Evolutionary conservation across 2,329 filamentous ascomycete species (phyloP).

Genomic region (Septoria linicola): DNA sequence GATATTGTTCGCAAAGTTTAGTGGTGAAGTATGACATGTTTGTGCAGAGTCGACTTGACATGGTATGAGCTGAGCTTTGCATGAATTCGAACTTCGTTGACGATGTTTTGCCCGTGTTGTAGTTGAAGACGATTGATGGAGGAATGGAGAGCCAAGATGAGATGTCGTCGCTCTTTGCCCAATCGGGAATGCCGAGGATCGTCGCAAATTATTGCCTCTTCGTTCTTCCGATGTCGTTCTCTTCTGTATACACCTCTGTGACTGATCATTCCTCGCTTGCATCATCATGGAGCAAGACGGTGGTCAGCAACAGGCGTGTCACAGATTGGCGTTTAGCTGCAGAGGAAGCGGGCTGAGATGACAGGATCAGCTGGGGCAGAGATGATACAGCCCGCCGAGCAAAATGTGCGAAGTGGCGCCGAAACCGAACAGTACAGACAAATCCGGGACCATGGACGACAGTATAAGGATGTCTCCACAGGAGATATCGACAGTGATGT

Average conservation of each 20-base stretch:
- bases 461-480: too few species aligned
- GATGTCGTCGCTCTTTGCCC: too few species aligned
- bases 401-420: not conserved
- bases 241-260: not conserved
- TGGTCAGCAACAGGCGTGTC: not conserved
- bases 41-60: not conserved
- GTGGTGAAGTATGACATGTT: not conserved
- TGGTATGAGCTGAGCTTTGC: too few species aligned
- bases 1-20: not conserved
- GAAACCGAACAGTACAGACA: too few species aligned
- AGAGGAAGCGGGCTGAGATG: constrained; percentile 3
- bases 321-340: too few species aligned
- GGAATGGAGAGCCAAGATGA: not conserved
- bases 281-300: not conserved
- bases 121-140: not conserved
- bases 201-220: constrained; percentile 4
- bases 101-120: not conserved
- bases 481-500: too few species aligned
- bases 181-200: not conserved
- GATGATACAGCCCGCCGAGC: not conserved
- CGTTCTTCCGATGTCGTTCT: not conserved
- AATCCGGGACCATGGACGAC: too few species aligned
- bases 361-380: not conserved
- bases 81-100: too few species aligned
- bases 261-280: not conserved